Evolutionary conservation across 257 asterid species (phyloP).

Genomic region (Dorcoceras hygrometricum): DNA sequence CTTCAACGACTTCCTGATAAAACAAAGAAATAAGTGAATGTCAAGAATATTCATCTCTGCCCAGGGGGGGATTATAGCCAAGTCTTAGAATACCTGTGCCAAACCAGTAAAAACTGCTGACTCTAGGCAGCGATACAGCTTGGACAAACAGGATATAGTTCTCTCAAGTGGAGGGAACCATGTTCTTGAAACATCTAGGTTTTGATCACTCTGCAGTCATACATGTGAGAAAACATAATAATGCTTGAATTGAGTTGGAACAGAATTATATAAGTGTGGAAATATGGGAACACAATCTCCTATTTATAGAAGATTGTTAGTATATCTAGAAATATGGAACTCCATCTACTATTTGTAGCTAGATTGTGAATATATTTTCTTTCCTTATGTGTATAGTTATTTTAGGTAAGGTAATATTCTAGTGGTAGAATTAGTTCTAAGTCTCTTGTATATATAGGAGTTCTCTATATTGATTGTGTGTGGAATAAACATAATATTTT

Average conservation of each 20-base stretch:
- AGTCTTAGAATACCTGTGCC: constrained; percentile 70
- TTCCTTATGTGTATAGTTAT: no score
- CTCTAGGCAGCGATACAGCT: constrained; percentile 81
- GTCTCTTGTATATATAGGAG: no score
- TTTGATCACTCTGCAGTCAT: constrained; percentile 62
- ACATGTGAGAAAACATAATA: constrained; percentile 15
- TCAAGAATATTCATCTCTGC: constrained; percentile 3
- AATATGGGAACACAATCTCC: no score
- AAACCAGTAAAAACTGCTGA: constrained; percentile 89
- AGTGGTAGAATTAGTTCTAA: no score
- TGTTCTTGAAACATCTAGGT: constrained; percentile 60
- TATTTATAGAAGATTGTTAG: no score
- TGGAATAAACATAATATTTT: no score
- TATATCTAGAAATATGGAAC: no score
- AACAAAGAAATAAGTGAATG: constrained; percentile 24
- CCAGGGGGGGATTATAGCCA: constrained; percentile 21
- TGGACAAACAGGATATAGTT: constrained; percentile 92
- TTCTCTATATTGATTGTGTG: no score
- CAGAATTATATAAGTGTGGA: constrained; percentile 15
- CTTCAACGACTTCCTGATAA: constrained; percentile 92
- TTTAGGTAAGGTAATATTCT: no score
- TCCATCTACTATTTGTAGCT: no score
- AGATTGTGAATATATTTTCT: no score
- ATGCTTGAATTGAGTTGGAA: constrained; percentile 7
- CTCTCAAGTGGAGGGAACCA: constrained; percentile 99